Percentiles rank a stretch among this genome's conserved stretches.
These are phyloP conservation scores for Pyrenochaeta sp. DNA, from an alignment of 2,329 filamentous ascomycete genomes.

Conservation along the genomic window DNA sequence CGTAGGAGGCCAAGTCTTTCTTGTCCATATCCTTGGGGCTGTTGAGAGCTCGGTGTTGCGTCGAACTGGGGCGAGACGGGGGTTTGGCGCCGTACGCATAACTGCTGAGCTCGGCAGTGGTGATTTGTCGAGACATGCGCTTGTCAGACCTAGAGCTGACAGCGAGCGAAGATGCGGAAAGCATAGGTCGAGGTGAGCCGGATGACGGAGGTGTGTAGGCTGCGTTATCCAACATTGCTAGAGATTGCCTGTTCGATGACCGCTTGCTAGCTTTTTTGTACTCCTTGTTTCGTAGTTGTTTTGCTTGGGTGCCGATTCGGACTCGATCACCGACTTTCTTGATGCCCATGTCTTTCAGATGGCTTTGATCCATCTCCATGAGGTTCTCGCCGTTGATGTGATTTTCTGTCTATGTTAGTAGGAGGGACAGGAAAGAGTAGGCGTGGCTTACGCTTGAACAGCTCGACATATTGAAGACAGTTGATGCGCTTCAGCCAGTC, in stretches of 20 bases:
- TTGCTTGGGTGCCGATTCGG: constrained; percentile 68
- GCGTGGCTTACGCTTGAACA: constrained; percentile 70
- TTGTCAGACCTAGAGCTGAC: constrained; percentile 55
- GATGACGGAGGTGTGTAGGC: constrained; percentile 68
- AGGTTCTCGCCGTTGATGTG: constrained; percentile 98
- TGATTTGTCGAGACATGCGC: constrained; percentile 57
- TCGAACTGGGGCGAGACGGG: constrained; percentile 74
- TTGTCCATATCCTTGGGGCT: constrained; percentile 62
- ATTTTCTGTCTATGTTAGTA: constrained; percentile 65
- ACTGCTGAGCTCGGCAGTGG: constrained; percentile 49
- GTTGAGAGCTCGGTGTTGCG: constrained; percentile 68
- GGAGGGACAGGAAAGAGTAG: neutral
- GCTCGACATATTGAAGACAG: constrained; percentile 89
- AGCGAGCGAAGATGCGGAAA: constrained; percentile 58
- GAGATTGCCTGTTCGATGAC: constrained; percentile 79
- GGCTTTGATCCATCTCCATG: constrained; percentile 94
- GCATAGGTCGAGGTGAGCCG: constrained; percentile 69
- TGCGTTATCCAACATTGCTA: constrained; percentile 78
- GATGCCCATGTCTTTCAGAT: constrained; percentile 96
- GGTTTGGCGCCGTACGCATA: constrained; percentile 61
- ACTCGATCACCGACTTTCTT: constrained; percentile 98
- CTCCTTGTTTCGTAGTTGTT: constrained; percentile 58
- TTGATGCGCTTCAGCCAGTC: constrained; percentile 92
- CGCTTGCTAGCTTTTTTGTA: constrained; percentile 67
- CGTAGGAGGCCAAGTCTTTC: constrained; percentile 62